These are phyloP conservation scores for Magnolia sinica DNA, from an alignment of 164 flowering plant genomes.

Conservation along the genomic window DNA sequence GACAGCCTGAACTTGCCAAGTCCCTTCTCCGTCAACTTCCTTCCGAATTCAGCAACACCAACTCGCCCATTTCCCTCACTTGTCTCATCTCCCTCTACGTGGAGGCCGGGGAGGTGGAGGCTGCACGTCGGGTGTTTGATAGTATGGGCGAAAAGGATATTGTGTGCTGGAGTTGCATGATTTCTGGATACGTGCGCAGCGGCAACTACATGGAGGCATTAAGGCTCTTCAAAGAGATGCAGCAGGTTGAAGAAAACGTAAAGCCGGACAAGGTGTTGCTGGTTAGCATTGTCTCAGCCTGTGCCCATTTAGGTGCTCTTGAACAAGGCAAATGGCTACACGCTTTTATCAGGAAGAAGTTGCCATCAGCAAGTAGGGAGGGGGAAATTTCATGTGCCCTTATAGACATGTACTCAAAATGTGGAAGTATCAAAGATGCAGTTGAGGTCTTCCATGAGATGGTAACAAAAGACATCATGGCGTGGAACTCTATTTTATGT, in stretches of 20 bases:
- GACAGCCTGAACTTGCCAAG: not conserved
- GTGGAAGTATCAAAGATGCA: constrained; percentile 64
- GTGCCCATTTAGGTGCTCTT: constrained; percentile 42
- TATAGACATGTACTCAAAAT: constrained; percentile 58
- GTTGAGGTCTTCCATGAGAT: constrained; percentile 41
- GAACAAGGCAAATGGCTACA: constrained; percentile 55
- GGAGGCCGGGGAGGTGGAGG: constrained; percentile 22
- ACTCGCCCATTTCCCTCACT: constrained; percentile 4
- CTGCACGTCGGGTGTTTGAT: constrained; percentile 55
- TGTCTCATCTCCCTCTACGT: not conserved
- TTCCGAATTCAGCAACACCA: not conserved
- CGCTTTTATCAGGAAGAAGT: constrained; percentile 48
- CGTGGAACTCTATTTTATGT: constrained; percentile 65
- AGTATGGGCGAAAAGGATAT: constrained; percentile 42
- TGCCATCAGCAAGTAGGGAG: constrained; percentile 39
- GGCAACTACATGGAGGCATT: constrained; percentile 38
- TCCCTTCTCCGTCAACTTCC: not conserved
- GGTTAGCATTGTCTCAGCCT: constrained; percentile 58
- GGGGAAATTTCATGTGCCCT: constrained; percentile 27
- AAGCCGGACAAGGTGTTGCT: constrained; percentile 55
- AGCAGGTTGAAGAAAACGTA: constrained; percentile 22
- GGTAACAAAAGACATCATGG: constrained; percentile 48
- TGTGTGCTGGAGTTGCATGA: constrained; percentile 67
- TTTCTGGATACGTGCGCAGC: constrained; percentile 55
- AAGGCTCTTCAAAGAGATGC: constrained; percentile 42